phyloP scores from a whole-genome alignment of 176 grass and related monocot genomes.

The Olyra latifolia region DNA sequence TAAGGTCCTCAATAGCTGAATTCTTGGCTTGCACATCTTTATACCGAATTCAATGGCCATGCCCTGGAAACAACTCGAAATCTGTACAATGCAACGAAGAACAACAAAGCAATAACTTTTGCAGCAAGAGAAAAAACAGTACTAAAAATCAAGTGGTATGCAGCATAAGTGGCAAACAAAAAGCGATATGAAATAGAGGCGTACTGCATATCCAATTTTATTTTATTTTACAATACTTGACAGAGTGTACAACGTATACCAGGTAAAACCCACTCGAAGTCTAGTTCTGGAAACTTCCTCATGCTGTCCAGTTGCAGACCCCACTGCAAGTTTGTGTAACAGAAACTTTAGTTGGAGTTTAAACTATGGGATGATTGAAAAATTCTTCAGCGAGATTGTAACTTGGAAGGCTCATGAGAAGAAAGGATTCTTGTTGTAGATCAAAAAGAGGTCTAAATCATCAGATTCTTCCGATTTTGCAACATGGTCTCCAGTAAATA shows the following conservation, averaged over 20 bases:
- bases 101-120: background rate
- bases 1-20: conserved; percentile 43
- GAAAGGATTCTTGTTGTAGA: conserved; percentile 59
- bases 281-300: conserved; percentile 54
- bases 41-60: conserved; percentile 40
- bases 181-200: background rate
- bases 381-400: background rate
- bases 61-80: conserved; percentile 31
- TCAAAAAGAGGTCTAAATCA: conserved; percentile 43
- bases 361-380: background rate
- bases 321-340: conserved; percentile 56
- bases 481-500: conserved; percentile 83
- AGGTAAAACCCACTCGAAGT: conserved; percentile 75
- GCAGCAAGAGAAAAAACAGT: background rate
- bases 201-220: background rate
- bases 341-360: background rate
- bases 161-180: background rate
- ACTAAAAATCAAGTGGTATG: background rate
- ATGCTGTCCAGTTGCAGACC: conserved; percentile 70
- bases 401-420: conserved; percentile 8
- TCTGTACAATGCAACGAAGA: background rate
- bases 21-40: conserved; percentile 45
- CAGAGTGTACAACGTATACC: conserved; percentile 54
- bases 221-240: background rate
- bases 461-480: conserved; percentile 62